These are phyloP conservation scores for Brettanomyces custersianus DNA, from an alignment of 805 yeast species.

Conservation along the genomic window DNA sequence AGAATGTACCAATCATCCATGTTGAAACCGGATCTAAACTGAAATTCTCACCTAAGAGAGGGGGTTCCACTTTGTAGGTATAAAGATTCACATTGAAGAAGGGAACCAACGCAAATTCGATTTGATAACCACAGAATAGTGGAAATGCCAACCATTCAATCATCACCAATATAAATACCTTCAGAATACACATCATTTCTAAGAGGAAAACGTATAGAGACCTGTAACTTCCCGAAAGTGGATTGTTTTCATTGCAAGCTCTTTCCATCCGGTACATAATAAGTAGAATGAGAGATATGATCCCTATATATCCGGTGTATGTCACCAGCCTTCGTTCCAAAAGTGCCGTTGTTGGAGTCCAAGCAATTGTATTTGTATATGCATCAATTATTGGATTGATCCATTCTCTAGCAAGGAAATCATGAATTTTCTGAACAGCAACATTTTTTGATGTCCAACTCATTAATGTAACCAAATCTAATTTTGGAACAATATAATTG, in stretches of 20 bases:
- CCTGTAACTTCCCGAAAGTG: slow-evolving; percentile 43
- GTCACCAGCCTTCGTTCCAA: slow-evolving; percentile 13
- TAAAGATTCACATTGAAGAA: slow-evolving; percentile 25
- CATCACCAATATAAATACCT: slow-evolving; percentile 66
- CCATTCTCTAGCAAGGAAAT: slow-evolving; percentile 4
- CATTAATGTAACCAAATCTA: not conserved
- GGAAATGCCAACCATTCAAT: slow-evolving; percentile 85
- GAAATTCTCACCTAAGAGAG: slow-evolving; percentile 1
- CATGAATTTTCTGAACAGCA: not conserved
- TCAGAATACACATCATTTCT: slow-evolving; percentile 52
- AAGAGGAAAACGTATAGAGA: slow-evolving; percentile 41
- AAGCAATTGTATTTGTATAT: slow-evolving; percentile 10
- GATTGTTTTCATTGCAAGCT: slow-evolving; percentile 28
- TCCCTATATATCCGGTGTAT: slow-evolving; percentile 13
- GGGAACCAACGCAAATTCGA: slow-evolving; percentile 64
- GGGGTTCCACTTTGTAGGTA: slow-evolving; percentile 7
- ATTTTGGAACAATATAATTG: not conserved
- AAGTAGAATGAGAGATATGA: slow-evolving; percentile 5
- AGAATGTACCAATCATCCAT: slow-evolving; percentile 73
- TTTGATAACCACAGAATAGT: slow-evolving; percentile 68
- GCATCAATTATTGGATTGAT: slow-evolving; percentile 6
- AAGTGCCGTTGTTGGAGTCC: slow-evolving; percentile 15
- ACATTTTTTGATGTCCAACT: not conserved
- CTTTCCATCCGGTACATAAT: slow-evolving; percentile 20
- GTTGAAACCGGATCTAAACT: slow-evolving; percentile 4